Base-by-base conservation (phyloP, 495 filamentous ascomycete genomes). In the Hyphodiscus hymeniophilus region DNA sequence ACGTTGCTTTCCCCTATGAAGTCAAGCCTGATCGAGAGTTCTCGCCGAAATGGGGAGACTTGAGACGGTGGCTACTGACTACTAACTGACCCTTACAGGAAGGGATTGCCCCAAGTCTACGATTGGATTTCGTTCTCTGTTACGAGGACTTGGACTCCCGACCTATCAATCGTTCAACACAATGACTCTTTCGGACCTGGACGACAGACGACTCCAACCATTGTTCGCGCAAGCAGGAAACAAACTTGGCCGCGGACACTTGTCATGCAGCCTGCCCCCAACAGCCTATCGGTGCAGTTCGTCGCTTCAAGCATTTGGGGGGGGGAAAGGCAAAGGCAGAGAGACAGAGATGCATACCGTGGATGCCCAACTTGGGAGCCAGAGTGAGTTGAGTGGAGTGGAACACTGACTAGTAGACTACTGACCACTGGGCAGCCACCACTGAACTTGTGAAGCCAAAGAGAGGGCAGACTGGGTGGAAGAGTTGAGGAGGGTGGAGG, bases 191-290 rank as follows among this genome's bases (percentile, higher is more conserved):
- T 51, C 32, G 45, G 32, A 22, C 17, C 16, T 21, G 23, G n/a
- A 11, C 23, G 35, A 35, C 40, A 34, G 43, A 23, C 44, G 42
- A 54, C 45, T 47, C 55, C 50, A 58, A 58, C 54, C 17, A 39
- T 23, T 7, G 11, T 8, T 46, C 18, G 13, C 8, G 15, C 40
- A 18, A 26, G 39, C 42, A n/a, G 50, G 46, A 51, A 50, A 48
- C 50, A 54, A 54, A 48, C 46, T 42, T 50, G 55, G 45, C 26
- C 54, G 46, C 54, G 54, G 50, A 23, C 54, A 43, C 48, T 47
- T 50, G 40, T 50, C 48, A 48, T 56, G 54, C 54, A 56, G 35
- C 21, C 1, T 23, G 33, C 12, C 23, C 17, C 20, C 7, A 43
- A 38, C 40, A 42, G 22, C 54, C 54, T 56, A 56, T 56, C 54